Percentiles rank a stretch among this genome's conserved stretches.
Evolutionary conservation across 176 grass and related monocot species (phyloP).

Genomic region (Melocanna baccifera): DNA sequence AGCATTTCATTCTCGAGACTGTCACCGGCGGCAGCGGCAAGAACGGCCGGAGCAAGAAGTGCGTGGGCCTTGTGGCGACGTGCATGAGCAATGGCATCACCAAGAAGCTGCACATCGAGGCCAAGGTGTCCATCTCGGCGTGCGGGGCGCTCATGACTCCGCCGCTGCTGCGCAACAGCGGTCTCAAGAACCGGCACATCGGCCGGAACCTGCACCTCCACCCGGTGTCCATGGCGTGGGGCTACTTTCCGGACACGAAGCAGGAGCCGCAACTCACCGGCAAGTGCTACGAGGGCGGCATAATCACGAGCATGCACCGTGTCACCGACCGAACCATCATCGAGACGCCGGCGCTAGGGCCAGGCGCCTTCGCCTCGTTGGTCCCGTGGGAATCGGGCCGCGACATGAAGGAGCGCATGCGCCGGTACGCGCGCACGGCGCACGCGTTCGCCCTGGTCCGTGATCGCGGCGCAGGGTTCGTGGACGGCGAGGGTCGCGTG

Average conservation of each 20-base stretch:
- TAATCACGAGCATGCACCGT: conserved; percentile 87
- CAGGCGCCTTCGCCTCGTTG: conserved; percentile 44
- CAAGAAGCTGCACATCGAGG: conserved; percentile 62
- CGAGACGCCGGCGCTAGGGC: conserved; percentile 67
- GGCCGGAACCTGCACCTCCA: conserved; percentile 88
- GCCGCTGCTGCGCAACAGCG: conserved; percentile 50
- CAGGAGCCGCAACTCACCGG: conserved; percentile 37
- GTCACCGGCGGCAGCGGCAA: background rate
- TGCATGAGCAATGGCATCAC: conserved; percentile 27
- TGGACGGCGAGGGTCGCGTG: conserved; percentile 50
- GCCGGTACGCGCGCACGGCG: conserved; percentile 62
- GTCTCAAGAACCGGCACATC: conserved; percentile 65
- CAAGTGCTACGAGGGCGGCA: conserved; percentile 66
- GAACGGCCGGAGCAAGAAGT: conserved; percentile 43
- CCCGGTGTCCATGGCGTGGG: conserved; percentile 72
- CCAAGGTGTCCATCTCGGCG: conserved; percentile 62
- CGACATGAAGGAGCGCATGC: conserved; percentile 76
- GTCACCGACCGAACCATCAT: conserved; percentile 56
- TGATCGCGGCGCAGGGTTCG: conserved; percentile 51
- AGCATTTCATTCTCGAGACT: conserved; percentile 52
- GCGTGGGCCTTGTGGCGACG: conserved; percentile 54
- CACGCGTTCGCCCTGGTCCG: conserved; percentile 65
- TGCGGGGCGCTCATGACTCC: conserved; percentile 76
- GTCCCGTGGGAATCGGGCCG: conserved; percentile 63
- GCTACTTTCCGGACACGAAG: conserved; percentile 65